Evolutionary conservation across 306 rosid genomes (phyloP).

Genomic region (Notholithocarpus densiflorus): DNA sequence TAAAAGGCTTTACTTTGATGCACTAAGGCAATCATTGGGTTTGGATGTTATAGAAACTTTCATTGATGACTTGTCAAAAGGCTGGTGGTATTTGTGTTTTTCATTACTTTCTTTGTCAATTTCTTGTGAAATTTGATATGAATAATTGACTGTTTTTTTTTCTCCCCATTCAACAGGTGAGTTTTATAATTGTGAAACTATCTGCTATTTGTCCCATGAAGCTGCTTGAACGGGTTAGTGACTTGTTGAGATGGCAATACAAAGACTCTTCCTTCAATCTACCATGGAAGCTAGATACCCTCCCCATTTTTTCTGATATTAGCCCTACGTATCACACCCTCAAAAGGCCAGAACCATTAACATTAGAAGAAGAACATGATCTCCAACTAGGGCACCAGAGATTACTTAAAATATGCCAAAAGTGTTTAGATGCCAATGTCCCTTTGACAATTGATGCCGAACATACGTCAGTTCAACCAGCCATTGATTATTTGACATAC

Average conservation of each 20-base stretch:
- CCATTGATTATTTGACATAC: constrained; percentile 83
- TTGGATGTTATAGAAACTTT: background rate
- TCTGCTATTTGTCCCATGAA: constrained; percentile 85
- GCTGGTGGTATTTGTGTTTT: background rate
- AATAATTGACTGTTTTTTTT: background rate
- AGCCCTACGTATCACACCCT: constrained; percentile 77
- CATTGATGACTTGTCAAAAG: background rate
- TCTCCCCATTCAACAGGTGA: constrained; percentile 42
- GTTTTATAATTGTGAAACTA: constrained; percentile 62
- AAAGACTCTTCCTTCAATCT: constrained; percentile 55
- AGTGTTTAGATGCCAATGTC: constrained; percentile 48
- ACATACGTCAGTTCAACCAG: constrained; percentile 76
- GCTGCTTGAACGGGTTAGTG: constrained; percentile 59
- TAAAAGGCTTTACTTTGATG: too few species aligned
- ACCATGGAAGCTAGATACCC: constrained; percentile 74
- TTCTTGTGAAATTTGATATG: background rate
- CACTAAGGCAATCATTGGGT: too few species aligned
- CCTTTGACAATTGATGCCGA: constrained; percentile 80
- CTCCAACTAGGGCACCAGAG: constrained; percentile 57
- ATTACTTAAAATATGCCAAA: constrained; percentile 47
- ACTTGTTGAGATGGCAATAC: constrained; percentile 83
- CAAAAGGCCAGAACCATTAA: constrained; percentile 49
- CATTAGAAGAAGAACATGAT: constrained; percentile 57
- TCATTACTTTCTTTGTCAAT: background rate
- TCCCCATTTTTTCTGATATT: constrained; percentile 60